These are phyloP conservation scores for Torulaspora indica DNA, from an alignment of 805 yeast genomes.

Conservation along the genomic window DNA sequence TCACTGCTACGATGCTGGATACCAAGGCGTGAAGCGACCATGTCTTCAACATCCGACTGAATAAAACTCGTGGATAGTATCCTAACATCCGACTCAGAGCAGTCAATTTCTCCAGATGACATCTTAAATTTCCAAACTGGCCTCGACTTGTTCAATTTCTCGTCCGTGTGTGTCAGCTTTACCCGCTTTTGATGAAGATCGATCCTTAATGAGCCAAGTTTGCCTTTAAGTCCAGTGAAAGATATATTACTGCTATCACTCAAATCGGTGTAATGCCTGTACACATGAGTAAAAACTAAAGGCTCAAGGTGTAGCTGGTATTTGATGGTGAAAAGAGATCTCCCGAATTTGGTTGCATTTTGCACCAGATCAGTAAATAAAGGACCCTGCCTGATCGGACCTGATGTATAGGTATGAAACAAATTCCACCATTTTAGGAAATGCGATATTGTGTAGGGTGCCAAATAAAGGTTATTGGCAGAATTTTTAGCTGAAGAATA, in stretches of 20 bases:
- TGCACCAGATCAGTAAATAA: conserved; percentile 51
- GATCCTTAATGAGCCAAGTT: conserved; percentile 46
- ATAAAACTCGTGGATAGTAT: conserved; percentile 59
- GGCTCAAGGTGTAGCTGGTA: conserved; percentile 66
- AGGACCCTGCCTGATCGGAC: conserved; percentile 71
- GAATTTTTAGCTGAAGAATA: conserved; percentile 36
- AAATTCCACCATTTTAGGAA: conserved; percentile 79
- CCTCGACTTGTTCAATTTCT: conserved; percentile 43
- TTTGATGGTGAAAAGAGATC: conserved; percentile 66
- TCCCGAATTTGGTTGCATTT: conserved; percentile 56
- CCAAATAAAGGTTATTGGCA: conserved; percentile 65
- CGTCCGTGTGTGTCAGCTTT: conserved; percentile 40
- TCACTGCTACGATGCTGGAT: conserved; percentile 17
- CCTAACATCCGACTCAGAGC: conserved; percentile 63
- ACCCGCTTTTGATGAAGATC: conserved; percentile 58
- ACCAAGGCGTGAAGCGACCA: conserved; percentile 35
- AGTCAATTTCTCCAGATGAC: conserved; percentile 65
- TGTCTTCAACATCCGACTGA: conserved; percentile 47
- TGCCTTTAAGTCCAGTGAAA: conserved; percentile 62
- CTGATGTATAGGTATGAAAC: conserved; percentile 67
- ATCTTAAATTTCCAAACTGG: conserved; percentile 52
- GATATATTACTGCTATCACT: conserved; percentile 41
- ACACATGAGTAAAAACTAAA: conserved; percentile 65
- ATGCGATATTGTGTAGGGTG: conserved; percentile 64
- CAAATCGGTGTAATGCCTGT: conserved; percentile 49